phyloP scores from a whole-genome alignment of 1,139 yeast genomes.

The Scheffersomyces lignicola region DNA sequence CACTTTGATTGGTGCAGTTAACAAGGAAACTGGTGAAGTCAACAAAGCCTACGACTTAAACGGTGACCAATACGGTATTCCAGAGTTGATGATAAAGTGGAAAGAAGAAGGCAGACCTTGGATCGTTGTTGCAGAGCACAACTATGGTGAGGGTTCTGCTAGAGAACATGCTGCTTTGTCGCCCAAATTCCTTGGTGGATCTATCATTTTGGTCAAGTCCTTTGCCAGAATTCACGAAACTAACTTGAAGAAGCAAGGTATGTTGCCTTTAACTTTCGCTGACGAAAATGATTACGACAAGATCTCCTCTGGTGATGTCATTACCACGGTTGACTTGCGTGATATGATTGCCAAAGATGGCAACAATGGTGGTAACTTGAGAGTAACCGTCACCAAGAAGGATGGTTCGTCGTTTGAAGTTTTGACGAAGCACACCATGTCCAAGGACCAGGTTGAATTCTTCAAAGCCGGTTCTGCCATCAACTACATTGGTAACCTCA shows the following conservation, averaged over 20 bases:
- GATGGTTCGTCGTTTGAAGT: slow-evolving; percentile 72
- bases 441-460: slow-evolving; percentile 91
- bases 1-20: slow-evolving; percentile 95
- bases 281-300: slow-evolving; percentile 85
- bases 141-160: slow-evolving; percentile 98
- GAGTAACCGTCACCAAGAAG: slow-evolving; percentile 70
- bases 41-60: slow-evolving; percentile 87
- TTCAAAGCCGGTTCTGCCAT: slow-evolving; percentile 98
- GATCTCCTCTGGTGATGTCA: slow-evolving; percentile 71
- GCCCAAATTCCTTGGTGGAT: slow-evolving; percentile 91
- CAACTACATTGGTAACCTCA: slow-evolving; percentile 78
- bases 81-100: slow-evolving; percentile 97
- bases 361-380: slow-evolving; percentile 79
- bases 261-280: slow-evolving; percentile 90
- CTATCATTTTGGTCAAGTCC: slow-evolving; percentile 84
- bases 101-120: slow-evolving; percentile 81
- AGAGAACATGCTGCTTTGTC: slow-evolving; percentile 98
- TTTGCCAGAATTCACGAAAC: slow-evolving; percentile 91
- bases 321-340: slow-evolving; percentile 73
- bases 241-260: slow-evolving; percentile 92
- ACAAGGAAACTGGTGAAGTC: slow-evolving; percentile 94
- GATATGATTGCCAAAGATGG: slow-evolving; percentile 84
- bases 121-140: slow-evolving; percentile 96
- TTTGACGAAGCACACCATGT: slow-evolving; percentile 90
- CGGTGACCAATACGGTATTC: slow-evolving; percentile 76